Percentiles rank a stretch among this genome's conserved stretches.
Conservation (phyloP, 768 basidiomycete genomes). For the Russula compacta region DNA sequence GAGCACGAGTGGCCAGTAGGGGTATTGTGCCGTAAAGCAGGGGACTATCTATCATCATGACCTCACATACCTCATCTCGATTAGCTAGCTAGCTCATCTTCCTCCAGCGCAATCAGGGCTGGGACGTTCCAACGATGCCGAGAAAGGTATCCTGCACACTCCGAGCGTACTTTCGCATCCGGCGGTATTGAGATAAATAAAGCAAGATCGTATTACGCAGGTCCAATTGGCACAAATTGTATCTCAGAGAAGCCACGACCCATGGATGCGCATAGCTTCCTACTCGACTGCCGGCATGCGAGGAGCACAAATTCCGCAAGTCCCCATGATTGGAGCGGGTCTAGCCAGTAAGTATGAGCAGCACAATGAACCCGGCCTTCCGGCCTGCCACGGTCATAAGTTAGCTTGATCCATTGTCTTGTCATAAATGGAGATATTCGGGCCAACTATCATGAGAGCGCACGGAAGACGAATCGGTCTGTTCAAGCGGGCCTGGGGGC, state of each 20-base stretch:
- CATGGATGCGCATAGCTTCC: neutral
- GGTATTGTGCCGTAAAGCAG: conserved; percentile 7
- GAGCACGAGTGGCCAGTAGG: neutral
- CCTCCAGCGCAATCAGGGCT: neutral
- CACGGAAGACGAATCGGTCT: conserved; percentile 6
- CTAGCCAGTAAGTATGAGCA: neutral
- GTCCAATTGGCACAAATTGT: neutral
- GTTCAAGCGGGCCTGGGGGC: conserved; percentile 1
- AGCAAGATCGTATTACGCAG: neutral
- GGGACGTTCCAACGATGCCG: neutral
- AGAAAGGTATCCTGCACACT: neutral
- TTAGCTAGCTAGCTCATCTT: neutral
- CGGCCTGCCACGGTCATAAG: neutral
- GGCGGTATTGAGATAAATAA: conserved; percentile 3
- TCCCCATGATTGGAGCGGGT: neutral
- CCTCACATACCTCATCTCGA: conserved; percentile 11
- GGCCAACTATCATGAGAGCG: neutral
- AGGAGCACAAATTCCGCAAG: neutral
- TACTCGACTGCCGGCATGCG: neutral
- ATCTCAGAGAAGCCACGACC: neutral
- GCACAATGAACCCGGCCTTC: neutral
- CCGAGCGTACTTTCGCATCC: neutral
- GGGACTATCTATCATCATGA: neutral
- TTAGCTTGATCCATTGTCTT: neutral
- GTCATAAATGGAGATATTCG: conserved; percentile 12